phyloP scores from a whole-genome alignment of 441 rosid species.

The Viola pubescens region DNA sequence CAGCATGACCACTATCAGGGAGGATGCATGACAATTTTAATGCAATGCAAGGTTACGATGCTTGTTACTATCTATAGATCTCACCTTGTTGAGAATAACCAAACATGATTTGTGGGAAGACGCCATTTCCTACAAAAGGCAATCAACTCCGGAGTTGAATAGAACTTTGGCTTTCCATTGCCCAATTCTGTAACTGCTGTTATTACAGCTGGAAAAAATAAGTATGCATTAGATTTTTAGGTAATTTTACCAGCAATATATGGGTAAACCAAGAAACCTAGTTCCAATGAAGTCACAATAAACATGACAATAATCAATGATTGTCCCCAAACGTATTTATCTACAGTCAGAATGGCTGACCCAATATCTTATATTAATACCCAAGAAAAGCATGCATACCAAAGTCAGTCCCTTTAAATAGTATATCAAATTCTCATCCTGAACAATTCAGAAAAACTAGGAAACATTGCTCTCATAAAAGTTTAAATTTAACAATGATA shows the following conservation, averaged over 20 bases:
- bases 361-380: not conserved
- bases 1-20: too few species aligned
- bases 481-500: not conserved
- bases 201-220: conserved; percentile 68
- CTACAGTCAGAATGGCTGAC: not conserved
- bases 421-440: not conserved
- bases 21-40: too few species aligned
- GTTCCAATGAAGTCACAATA: not conserved
- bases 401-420: not conserved
- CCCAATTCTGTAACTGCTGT: conserved; percentile 93
- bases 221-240: conserved; percentile 8
- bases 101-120: conserved; percentile 84
- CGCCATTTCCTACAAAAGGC: conserved; percentile 89
- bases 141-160: conserved; percentile 81
- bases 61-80: too few species aligned
- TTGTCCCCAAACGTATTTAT: not conserved
- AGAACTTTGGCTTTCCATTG: conserved; percentile 84
- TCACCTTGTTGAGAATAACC: conserved; percentile 94
- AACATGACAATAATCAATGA: not conserved
- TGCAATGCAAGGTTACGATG: too few species aligned
- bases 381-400: not conserved
- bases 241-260: not conserved
- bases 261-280: not conserved
- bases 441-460: not conserved
- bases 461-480: not conserved